Evolutionary conservation across 352 stramenopile species (phyloP).

Genomic region (Aphanomyces astaci): DNA sequence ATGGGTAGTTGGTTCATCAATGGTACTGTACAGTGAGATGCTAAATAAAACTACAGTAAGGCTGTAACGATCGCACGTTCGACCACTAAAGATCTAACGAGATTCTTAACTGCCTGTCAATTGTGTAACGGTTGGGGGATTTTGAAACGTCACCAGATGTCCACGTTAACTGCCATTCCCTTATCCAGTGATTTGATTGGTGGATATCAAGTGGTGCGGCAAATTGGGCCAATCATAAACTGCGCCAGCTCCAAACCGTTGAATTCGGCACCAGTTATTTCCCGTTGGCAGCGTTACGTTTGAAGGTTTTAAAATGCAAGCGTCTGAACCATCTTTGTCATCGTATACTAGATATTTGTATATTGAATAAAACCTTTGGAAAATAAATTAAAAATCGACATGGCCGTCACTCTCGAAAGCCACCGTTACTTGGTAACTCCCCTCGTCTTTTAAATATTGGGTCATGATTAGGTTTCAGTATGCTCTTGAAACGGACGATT

Average conservation of each 20-base stretch:
- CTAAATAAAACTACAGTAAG: too few species aligned
- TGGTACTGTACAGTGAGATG: too few species aligned
- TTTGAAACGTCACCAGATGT: neutral
- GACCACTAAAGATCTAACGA: too few species aligned
- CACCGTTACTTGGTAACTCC: conserved; percentile 24
- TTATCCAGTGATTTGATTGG: neutral
- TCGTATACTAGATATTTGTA: neutral
- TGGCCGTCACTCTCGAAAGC: neutral
- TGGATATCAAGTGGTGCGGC: neutral
- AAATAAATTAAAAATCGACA: conserved; percentile 13
- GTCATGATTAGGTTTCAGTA: neutral
- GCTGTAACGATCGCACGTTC: neutral
- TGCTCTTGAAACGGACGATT: conserved; percentile 5
- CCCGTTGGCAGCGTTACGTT: conserved; percentile 1
- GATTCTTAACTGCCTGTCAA: neutral
- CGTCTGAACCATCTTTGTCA: neutral
- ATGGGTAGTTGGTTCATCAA: too few species aligned
- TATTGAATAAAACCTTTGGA: neutral
- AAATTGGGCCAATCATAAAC: neutral
- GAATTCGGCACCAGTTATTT: conserved; percentile 17
- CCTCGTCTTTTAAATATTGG: conserved; percentile 1
- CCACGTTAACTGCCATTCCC: neutral
- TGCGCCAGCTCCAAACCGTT: neutral
- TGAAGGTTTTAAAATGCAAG: neutral
- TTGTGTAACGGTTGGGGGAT: neutral